These are phyloP conservation scores for Thielaviopsis cerberus DNA, from an alignment of 2,329 filamentous ascomycete species.

Conservation along the genomic window DNA sequence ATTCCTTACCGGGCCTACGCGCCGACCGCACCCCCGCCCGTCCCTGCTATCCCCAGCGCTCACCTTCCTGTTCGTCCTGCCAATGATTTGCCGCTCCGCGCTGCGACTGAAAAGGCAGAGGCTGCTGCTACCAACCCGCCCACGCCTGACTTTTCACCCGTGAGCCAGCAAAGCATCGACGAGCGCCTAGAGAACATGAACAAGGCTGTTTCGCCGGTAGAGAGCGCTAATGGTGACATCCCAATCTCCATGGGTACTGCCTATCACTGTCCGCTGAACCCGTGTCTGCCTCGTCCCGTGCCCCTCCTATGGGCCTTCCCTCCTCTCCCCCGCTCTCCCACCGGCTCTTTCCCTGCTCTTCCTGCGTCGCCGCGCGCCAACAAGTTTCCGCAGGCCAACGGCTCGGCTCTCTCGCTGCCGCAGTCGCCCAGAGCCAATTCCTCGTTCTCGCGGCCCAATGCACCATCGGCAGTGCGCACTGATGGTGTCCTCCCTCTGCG, in stretches of 20 bases:
- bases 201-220: background rate
- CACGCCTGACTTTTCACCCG: conserved; percentile 29
- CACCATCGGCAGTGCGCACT: conserved; percentile 36
- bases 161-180: conserved; percentile 26
- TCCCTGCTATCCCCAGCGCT: conserved; percentile 25
- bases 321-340: conserved; percentile 18
- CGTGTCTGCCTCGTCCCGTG: conserved; percentile 27
- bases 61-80: conserved; percentile 16
- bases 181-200: conserved; percentile 23
- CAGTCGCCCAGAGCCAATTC: conserved; percentile 29
- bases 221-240: conserved; percentile 13
- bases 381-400: background rate
- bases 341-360: conserved; percentile 19
- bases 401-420: conserved; percentile 20
- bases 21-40: conserved; percentile 36
- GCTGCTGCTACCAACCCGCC: background rate
- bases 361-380: conserved; percentile 10
- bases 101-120: background rate
- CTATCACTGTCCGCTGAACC: too few relatives aligned
- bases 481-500: conserved; percentile 40
- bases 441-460: conserved; percentile 30
- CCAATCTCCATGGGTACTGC: conserved; percentile 29
- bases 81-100: background rate
- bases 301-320: conserved; percentile 30
- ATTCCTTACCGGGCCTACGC: conserved; percentile 41